Evolutionary conservation across 179 eudicot species (phyloP), one percentile per base, ranked within the genome.

Genomic region (Silene noctiflora): DNA sequence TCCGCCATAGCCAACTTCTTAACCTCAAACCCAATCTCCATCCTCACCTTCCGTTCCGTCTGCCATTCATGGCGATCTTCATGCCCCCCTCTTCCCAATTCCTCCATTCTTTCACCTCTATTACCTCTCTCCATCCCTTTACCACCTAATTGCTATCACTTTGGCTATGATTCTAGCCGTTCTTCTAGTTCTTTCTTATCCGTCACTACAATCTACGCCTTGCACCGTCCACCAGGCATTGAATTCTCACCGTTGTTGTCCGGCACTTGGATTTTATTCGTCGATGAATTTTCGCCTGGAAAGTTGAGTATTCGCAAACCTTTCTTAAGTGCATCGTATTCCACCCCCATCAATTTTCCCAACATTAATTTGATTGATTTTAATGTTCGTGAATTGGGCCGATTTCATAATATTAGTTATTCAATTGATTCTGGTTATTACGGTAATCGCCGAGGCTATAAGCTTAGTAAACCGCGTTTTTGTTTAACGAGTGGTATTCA

Each of bases 1-100:
- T 29, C 76, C 75, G 5, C 42, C 71, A 77, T 77, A 6, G 39
- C 65, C 1, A 42, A 71, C 3, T 33, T 0, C 65, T 33, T 77
- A 14, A 25, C 0, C 6, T 20, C 65, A 51, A 71, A 51, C 71
- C 56, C 80, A 17, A 11, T 79, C 7, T 68, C 67, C 51, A 59
- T 74, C 7, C 22, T 67, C 3, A 4, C 53, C 39, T 73, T 79
- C 25, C 71, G 81, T 24, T 16, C 53, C 20, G 73, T 74, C 10
- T 79, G 81, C 81, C 58, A 29, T 2, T 67, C 74, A 74, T 79
- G 81, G 77, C 5, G 20, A 1, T 74, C 69, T 4, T 67, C 77
- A 1, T 67, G 29, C 16, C n/a, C 70, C 4, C 17, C 22, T 25
- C 3, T 4, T 21, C 22, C 69, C 29, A 6, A 24, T 19, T 1